Conservation (phyloP, 768 basidiomycete genomes). For the Multifurca ochricompacta region DNA sequence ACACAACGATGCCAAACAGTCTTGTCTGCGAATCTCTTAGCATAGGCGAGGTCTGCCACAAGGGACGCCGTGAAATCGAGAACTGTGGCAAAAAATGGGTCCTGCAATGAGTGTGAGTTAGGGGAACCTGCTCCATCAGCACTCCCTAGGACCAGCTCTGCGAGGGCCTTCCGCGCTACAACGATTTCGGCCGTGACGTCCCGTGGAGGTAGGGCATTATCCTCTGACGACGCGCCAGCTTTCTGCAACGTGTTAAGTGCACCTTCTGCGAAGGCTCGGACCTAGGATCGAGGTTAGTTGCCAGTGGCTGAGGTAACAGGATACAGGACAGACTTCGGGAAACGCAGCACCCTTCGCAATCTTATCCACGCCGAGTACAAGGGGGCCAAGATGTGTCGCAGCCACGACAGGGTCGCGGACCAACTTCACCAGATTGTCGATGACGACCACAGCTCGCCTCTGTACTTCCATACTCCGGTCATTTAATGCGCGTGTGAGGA, state of each 20-base stretch:
- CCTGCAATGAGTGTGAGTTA: slow-evolving; percentile 44
- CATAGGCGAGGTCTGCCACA: slow-evolving; percentile 67
- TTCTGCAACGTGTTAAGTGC: slow-evolving; percentile 74
- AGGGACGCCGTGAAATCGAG: slow-evolving; percentile 68
- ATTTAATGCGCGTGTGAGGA: slow-evolving; percentile 84
- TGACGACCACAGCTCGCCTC: slow-evolving; percentile 87
- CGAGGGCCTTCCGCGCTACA: slow-evolving; percentile 46
- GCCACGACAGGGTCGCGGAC: slow-evolving; percentile 88
- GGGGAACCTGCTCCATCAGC: slow-evolving; percentile 35
- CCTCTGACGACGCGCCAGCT: slow-evolving; percentile 74
- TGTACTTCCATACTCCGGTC: slow-evolving; percentile 96
- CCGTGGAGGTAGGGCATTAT: slow-evolving; percentile 59
- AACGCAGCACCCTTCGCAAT: slow-evolving; percentile 89
- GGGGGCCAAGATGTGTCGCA: slow-evolving; percentile 76
- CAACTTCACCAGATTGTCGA: slow-evolving; percentile 95
- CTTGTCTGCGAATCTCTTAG: slow-evolving; percentile 46
- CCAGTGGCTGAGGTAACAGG: slow-evolving; percentile 2
- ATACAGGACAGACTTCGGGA: slow-evolving; percentile 60
- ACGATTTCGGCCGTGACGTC: slow-evolving; percentile 59
- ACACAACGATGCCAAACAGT: slow-evolving; percentile 63
- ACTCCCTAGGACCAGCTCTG: slow-evolving; percentile 50
- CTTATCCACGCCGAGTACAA: slow-evolving; percentile 86
- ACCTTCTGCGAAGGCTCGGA: slow-evolving; percentile 85
- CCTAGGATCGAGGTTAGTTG: slow-evolving; percentile 33
- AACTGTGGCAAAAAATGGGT: slow-evolving; percentile 47